phyloP scores from a whole-genome alignment of 306 rosid species.

The Begonia loranthoides region DNA sequence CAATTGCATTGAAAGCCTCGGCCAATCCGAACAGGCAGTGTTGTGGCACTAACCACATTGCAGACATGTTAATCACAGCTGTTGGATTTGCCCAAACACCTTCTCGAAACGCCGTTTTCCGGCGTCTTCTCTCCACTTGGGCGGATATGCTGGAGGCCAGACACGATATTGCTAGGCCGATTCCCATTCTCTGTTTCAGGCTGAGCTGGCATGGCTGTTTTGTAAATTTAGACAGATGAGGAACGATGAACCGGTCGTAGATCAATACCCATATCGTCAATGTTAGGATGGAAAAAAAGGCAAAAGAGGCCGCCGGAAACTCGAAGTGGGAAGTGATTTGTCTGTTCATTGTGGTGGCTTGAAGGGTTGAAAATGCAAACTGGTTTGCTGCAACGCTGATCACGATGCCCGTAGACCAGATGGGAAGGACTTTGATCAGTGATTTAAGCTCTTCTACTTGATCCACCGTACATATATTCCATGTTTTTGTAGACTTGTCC shows the following conservation, averaged over 20 bases:
- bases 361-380: slow-evolving; percentile 28
- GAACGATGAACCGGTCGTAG: slow-evolving; percentile 40
- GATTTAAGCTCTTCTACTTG: slow-evolving; percentile 78
- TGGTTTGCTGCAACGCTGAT: slow-evolving; percentile 24
- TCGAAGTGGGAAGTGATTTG: slow-evolving; percentile 14
- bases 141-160: slow-evolving; percentile 31
- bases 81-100: slow-evolving; percentile 17
- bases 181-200: slow-evolving; percentile 40
- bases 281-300: slow-evolving; percentile 32
- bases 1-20: slow-evolving; percentile 54
- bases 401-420: slow-evolving; percentile 59
- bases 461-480: slow-evolving; percentile 54
- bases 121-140: slow-evolving; percentile 35
- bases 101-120: slow-evolving; percentile 32
- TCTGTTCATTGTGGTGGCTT: slow-evolving; percentile 54
- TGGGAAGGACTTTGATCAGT: slow-evolving; percentile 49
- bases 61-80: slow-evolving; percentile 42
- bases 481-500: slow-evolving; percentile 40
- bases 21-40: slow-evolving; percentile 46
- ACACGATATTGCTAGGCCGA: slow-evolving; percentile 36
- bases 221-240: slow-evolving; percentile 27
- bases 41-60: slow-evolving; percentile 69
- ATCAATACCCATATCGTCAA: slow-evolving; percentile 44
- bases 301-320: slow-evolving; percentile 40
- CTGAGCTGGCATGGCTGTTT: slow-evolving; percentile 17